Evolutionary conservation across 148 eudicot species (phyloP), one percentile per base, ranked within the genome.

Genomic region (Gaultheria prostrata): DNA sequence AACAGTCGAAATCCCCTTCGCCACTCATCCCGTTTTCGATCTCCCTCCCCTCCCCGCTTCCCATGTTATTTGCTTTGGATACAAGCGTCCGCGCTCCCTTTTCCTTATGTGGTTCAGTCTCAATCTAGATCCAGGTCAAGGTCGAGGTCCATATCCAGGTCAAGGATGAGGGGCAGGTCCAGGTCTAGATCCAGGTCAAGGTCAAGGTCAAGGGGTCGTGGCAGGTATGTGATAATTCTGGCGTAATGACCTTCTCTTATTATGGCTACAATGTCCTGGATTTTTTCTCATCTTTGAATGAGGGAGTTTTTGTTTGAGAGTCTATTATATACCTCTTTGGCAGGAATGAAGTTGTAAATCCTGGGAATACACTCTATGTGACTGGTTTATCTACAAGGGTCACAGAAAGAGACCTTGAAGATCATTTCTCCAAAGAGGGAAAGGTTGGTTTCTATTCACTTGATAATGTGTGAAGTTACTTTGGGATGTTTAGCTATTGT

Each of bases 311-410:
- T 45, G 59, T 79, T 43, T 75, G 46, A 13, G 28, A 83, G 69
- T 33, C 79, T 76, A n/a, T 30, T 80, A 33, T 72, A 69, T 77
- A 70, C 72, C 65, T 79, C 70, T 80, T 76, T 83, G 73, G 54
- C 91, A 97, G 99, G 91, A 57, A 84, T 81, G 96, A 89, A 2
- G 89, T 74, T 82, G 76, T 33, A 74, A 96, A 97, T 88, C 95
- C 91, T 77, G 99, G 99, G 65, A 93, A 90, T 87, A 91, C 99
- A 35, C 95, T 97, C 6, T 97, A 94, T 83, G 99, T 97, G 50
- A 97, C 99, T 67, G 99, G 99, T 15, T 91, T 97, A 81, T 94
- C 99, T 78, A 92, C 99, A 48, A 91, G 98, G 87, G 99, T 97
- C 50, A 92, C 98, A 10, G 91, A 94, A 76, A 91, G 94, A 83